Evolutionary conservation across 2,329 filamentous ascomycete species (phyloP), one percentile per base, ranked within the genome.

Genomic region (Parastagonospora avenae): DNA sequence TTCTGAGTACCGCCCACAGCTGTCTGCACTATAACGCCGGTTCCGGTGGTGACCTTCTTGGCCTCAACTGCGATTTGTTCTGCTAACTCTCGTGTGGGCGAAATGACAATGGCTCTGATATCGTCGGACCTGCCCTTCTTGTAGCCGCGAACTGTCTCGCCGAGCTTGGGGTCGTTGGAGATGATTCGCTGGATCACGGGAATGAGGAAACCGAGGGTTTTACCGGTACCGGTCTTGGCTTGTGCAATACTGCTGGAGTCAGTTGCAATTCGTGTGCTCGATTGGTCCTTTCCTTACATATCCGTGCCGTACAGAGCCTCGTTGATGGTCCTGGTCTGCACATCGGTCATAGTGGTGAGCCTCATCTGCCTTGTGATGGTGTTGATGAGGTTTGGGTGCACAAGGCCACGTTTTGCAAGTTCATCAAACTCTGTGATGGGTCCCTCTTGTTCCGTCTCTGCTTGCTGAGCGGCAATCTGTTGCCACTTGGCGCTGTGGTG

Each of bases 1-100:
- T 97, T 97, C 62, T 86, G 83, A 10, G 92, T 96, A 44, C 94
- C 94, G 70, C 94, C 94, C 12, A 99, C 95, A n/a, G 93, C 94
- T 38, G 86, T 87, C 68, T 87, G 83, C 11, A 89, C 82, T 39
- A 85, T 76, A 33, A 97, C 77, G 10, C 87, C 84, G 1, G 91
- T 95, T 58, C 82, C 77, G 2, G 63, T 60, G 28, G 81, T 81
- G 15, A 96, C 76, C 70, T 85, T 90, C 56, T 74, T 81, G 4
- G 93, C 92, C 74, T 97, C 93, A 0, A 74, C 77, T 8, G 83
- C 82, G 58, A 87, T 87, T 70, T 87, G 84, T 68, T 87, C 84
- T 2, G 84, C 84, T 55, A 87, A 70, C 64, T 87, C 84, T 60
- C 84, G 79, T 15, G 84, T 87, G 2, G 84, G 84, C 0, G 84